phyloP scores from a whole-genome alignment of 2,329 filamentous ascomycete species.

The Botrytis elliptica region DNA sequence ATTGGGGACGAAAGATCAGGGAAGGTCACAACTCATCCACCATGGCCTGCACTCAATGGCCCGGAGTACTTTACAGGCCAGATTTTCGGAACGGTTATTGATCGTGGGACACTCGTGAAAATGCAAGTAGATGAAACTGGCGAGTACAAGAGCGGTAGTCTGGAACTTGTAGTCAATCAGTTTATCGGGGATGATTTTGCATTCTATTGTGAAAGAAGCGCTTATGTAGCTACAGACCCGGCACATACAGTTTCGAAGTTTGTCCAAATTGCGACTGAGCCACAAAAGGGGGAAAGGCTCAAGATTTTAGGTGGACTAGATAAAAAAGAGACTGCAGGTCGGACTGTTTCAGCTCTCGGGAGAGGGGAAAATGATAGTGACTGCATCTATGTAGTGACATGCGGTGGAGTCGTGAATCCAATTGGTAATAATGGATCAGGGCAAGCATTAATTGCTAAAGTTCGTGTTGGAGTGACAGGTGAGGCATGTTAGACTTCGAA shows the following conservation, averaged over 20 bases:
- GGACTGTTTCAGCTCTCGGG: conserved; percentile 7
- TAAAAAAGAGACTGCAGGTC: conserved; percentile 7
- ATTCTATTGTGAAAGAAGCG: conserved; percentile 10
- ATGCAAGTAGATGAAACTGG: neutral
- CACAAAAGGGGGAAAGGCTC: neutral
- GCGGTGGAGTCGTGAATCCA: neutral
- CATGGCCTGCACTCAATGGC: conserved; percentile 5
- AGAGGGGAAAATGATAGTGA: neutral
- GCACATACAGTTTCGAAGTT: conserved; percentile 8
- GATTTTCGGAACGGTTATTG: neutral
- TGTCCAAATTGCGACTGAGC: neutral
- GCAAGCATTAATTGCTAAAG: neutral
- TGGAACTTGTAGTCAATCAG: neutral
- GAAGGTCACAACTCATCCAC: neutral
- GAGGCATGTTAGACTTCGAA: neutral
- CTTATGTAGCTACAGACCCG: neutral
- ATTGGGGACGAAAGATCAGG: neutral
- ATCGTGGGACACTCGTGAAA: neutral
- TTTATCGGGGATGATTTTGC: conserved; percentile 4
- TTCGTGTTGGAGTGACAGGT: conserved; percentile 6
- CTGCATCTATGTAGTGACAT: conserved; percentile 17
- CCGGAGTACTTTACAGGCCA: conserved; percentile 10
- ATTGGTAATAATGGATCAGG: conserved; percentile 3
- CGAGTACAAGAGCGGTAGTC: neutral
- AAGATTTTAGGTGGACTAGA: neutral